Conservation (phyloP, 2,329 filamentous ascomycete genomes). For the Aspergillus floridensis region DNA sequence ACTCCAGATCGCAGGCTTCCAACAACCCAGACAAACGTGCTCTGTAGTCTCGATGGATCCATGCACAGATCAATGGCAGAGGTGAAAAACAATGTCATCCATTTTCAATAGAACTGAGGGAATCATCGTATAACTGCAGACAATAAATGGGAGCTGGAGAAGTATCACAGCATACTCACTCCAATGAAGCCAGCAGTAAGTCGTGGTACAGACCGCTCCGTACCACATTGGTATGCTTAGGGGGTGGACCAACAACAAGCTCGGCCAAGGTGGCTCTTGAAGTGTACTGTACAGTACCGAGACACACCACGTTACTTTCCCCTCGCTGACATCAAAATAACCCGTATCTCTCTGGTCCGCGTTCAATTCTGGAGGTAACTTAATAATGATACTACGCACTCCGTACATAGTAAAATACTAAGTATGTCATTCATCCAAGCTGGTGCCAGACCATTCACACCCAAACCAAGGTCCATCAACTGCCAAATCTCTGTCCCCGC, state of each 20-base stretch:
- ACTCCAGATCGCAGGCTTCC: no score
- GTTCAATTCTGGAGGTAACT: neutral
- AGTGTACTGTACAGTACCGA: neutral
- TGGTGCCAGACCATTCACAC: no score
- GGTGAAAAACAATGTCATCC: neutral
- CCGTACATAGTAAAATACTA: no score
- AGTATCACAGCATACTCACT: conserved; percentile 3
- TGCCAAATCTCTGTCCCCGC: neutral
- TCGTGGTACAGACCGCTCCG: neutral
- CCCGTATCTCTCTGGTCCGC: neutral
- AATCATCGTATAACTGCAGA: neutral
- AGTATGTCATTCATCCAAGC: no score
- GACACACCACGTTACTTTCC: no score
- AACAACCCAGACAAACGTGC: neutral
- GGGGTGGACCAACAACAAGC: neutral
- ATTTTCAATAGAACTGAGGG: neutral
- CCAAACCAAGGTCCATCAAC: neutral
- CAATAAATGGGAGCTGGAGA: neutral
- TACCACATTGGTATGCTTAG: neutral
- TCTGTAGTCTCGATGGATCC: neutral
- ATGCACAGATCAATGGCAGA: neutral
- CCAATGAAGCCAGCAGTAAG: conserved; percentile 1
- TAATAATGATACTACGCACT: no score
- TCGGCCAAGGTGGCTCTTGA: neutral
- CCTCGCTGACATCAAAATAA: neutral